Percentiles rank a stretch among this genome's conserved stretches.
These are phyloP conservation scores for Taiozyma onychis DNA, from an alignment of 1,139 yeast species.

Conservation along the genomic window DNA sequence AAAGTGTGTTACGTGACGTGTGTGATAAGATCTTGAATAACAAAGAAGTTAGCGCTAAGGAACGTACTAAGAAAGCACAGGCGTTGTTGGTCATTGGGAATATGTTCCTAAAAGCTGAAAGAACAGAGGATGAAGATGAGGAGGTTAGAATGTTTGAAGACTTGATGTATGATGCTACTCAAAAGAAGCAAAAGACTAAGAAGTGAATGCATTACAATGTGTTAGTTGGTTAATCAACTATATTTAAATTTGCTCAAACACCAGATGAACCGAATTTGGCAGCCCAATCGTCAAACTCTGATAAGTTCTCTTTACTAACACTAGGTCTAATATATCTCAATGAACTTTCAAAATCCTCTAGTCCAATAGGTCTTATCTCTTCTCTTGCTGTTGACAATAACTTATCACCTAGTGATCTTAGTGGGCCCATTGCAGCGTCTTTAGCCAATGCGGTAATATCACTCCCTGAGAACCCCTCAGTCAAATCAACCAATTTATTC, in stretches of 20 bases:
- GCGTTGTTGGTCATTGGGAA: slow-evolving; percentile 54
- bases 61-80: slow-evolving; percentile 52
- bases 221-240: not conserved
- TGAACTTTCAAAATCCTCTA: slow-evolving; percentile 73
- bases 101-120: slow-evolving; percentile 46
- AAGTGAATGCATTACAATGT: not conserved
- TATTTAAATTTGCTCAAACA: slow-evolving; percentile 36
- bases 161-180: slow-evolving; percentile 61
- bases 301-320: slow-evolving; percentile 79
- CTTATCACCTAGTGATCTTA: slow-evolving; percentile 85
- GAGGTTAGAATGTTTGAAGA: slow-evolving; percentile 75
- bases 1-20: slow-evolving; percentile 60
- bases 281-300: slow-evolving; percentile 88
- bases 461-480: slow-evolving; percentile 86
- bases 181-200: slow-evolving; percentile 36
- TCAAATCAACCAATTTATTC: slow-evolving; percentile 50
- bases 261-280: slow-evolving; percentile 86
- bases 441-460: slow-evolving; percentile 94
- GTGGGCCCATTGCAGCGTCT: slow-evolving; percentile 98
- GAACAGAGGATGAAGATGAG: slow-evolving; percentile 67
- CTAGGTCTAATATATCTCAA: slow-evolving; percentile 86
- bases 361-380: slow-evolving; percentile 72
- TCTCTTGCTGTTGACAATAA: slow-evolving; percentile 81
- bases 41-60: slow-evolving; percentile 44
- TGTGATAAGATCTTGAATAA: slow-evolving; percentile 57